Evolutionary conservation across 805 yeast genomes (phyloP).

Genomic region (Naumovozyma dairenensis): DNA sequence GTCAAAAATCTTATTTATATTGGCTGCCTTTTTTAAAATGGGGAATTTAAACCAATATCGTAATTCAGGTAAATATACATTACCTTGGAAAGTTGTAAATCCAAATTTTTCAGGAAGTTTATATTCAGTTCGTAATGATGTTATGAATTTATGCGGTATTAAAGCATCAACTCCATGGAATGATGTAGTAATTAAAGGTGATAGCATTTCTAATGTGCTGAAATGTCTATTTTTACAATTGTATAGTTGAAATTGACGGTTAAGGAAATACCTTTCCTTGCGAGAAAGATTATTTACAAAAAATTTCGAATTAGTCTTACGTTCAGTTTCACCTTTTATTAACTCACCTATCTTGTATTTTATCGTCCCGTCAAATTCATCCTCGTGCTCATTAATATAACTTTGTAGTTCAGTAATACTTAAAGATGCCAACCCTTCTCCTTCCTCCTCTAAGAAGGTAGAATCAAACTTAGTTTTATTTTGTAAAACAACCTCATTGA

Average conservation of each 20-base stretch:
- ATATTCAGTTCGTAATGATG: constrained; percentile 42
- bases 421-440: constrained; percentile 7
- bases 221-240: constrained; percentile 59
- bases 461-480: not conserved
- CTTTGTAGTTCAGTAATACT: constrained; percentile 5
- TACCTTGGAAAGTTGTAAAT: constrained; percentile 30
- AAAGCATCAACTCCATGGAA: constrained; percentile 55
- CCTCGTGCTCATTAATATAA: constrained; percentile 7
- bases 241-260: constrained; percentile 29
- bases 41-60: constrained; percentile 41
- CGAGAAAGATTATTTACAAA: constrained; percentile 17
- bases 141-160: constrained; percentile 40
- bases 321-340: constrained; percentile 7
- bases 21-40: constrained; percentile 13
- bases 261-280: constrained; percentile 29
- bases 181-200: constrained; percentile 41
- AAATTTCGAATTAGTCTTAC: constrained; percentile 5
- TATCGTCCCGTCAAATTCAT: constrained; percentile 6
- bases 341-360: constrained; percentile 7
- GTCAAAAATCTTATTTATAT: constrained; percentile 7
- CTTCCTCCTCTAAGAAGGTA: not conserved
- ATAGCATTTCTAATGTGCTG: constrained; percentile 36
- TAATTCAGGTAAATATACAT: constrained; percentile 42
- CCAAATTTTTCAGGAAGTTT: constrained; percentile 29
- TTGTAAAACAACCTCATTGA: not conserved